phyloP scores from a whole-genome alignment of 257 asterid genomes.

The Solanum boliviense region DNA sequence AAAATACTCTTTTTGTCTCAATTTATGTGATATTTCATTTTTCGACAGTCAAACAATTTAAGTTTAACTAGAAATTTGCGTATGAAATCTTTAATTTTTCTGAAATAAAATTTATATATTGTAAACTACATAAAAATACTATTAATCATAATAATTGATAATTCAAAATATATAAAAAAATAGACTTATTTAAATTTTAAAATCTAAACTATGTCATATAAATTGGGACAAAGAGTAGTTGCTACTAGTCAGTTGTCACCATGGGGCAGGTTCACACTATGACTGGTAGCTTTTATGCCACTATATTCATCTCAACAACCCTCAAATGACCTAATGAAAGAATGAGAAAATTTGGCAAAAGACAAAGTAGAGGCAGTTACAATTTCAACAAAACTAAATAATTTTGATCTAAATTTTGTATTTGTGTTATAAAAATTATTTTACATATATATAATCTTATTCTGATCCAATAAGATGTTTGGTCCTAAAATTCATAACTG shows the following conservation, averaged over 20 bases:
- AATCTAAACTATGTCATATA: accelerated
- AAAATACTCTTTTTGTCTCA: neutral
- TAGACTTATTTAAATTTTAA: accelerated
- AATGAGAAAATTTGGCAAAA: neutral
- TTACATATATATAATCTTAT: neutral
- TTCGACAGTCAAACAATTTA: neutral
- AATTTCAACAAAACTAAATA: neutral
- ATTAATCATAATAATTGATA: no score
- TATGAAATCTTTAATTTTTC: no score
- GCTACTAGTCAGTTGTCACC: neutral
- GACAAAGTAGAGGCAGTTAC: neutral
- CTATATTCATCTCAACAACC: neutral
- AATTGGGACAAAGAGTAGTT: no score
- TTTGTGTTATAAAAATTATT: no score
- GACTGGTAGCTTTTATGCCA: neutral
- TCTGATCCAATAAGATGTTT: neutral
- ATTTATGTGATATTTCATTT: no score
- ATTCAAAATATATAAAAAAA: no score
- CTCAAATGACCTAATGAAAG: neutral
- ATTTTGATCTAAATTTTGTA: no score
- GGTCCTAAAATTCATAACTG: neutral
- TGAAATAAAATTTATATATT: no score
- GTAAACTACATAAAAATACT: neutral
- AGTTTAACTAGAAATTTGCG: no score
- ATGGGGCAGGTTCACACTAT: neutral